Evolutionary conservation across 1,284 basidiomycete genomes (phyloP), one percentile per base, ranked within the genome.

Genomic region (Moesziomyces sp.): DNA sequence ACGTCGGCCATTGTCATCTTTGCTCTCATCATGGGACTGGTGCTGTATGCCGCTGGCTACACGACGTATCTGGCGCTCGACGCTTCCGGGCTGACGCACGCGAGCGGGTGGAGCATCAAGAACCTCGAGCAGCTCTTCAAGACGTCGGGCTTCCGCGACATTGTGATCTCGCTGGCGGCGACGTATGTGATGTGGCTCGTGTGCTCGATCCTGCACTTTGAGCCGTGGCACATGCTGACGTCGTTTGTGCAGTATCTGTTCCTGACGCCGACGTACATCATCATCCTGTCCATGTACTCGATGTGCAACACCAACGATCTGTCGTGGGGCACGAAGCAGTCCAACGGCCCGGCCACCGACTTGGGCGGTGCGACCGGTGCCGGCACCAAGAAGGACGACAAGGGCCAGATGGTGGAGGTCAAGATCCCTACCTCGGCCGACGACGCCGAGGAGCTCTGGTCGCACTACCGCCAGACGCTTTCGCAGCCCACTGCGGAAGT

Each of bases 211-310:
- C 52, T 82, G 51, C 82, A 79, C 51, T 33, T 80, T 5, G 80
- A 84, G 48, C 81, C 82, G 8, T 82, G 78, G 75, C 82, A 84
- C 67, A 78, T 84, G 76, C 56, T 84, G 33, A 84, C 81, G 1
- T 75, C 72, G 43, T 62, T 81, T 35, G 26, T 83, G 8, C 82
- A 83, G 67, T 84, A 81, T 49, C 56, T 83, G 28, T 77, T 84
- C 46, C 46, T 84, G 24, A 75, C 76, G 13, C 81, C 82, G 16
- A 77, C 76, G 10, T 82, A 82, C 61, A 60, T 82, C 45, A 81
- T 80, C 61, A 73, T 83, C 40, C 66, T 84, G 46, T 76, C 74
- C 52, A 79, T 83, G 44, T 83, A 83, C 52, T 77, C 78, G 23
- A 80, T 83, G 60, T 82, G 78, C 71, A 83, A 83, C 70, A 78